Conservation (phyloP, 1,139 yeast species). For the Taphrina populina region DNA sequence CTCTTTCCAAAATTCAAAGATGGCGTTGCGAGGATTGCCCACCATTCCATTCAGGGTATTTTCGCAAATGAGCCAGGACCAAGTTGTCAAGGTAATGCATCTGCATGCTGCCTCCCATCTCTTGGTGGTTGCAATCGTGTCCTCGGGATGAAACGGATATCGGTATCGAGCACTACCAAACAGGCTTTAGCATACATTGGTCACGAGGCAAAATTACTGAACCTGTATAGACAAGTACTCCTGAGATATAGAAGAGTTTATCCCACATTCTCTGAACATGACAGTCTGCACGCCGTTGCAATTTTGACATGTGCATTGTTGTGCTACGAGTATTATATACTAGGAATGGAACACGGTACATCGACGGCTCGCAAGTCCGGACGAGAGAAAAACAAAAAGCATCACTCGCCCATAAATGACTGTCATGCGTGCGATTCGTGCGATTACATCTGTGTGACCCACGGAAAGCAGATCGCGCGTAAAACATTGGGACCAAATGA, state of each 20-base stretch:
- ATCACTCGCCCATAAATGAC: background rate
- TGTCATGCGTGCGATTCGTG: too few species aligned
- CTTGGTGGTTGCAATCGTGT: conserved; percentile 6
- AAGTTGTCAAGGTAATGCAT: too few species aligned
- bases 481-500: too few species aligned
- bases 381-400: background rate
- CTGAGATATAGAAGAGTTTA: background rate
- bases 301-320: background rate
- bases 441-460: too few species aligned
- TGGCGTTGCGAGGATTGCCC: too few species aligned
- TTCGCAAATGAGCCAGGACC: too few species aligned
- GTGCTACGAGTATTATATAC: conserved; percentile 9
- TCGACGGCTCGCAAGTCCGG: background rate
- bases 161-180: background rate
- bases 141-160: background rate
- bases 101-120: conserved; percentile 10
- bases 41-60: conserved; percentile 2
- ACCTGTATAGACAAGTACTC: background rate
- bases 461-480: too few species aligned
- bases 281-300: conserved; percentile 6
- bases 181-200: conserved; percentile 4
- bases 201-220: background rate
- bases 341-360: background rate
- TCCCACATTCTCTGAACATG: background rate
- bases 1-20: background rate